Evolutionary conservation across 2,329 filamentous ascomycete genomes (phyloP).

Genomic region (Capronia coronata): DNA sequence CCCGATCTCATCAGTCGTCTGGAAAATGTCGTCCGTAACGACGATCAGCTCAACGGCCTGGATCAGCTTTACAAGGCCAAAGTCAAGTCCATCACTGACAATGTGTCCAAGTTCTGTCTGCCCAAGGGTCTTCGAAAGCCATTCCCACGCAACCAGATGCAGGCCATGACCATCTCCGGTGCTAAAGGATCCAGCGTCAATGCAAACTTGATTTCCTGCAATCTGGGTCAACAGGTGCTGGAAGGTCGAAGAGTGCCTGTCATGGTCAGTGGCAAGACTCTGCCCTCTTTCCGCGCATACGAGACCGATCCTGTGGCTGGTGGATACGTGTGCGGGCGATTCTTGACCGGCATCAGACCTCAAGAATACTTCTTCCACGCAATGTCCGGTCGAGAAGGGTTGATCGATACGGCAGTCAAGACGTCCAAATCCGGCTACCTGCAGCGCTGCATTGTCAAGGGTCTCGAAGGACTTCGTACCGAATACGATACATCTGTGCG

Average conservation of each 20-base stretch:
- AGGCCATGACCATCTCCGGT: slow-evolving; percentile 94
- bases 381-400: slow-evolving; percentile 96
- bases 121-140: slow-evolving; percentile 78
- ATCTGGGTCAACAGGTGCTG: slow-evolving; percentile 90
- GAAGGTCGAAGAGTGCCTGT: slow-evolving; percentile 90
- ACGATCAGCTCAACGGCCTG: slow-evolving; percentile 82
- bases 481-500: slow-evolving; percentile 92
- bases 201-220: slow-evolving; percentile 94
- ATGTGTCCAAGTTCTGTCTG: slow-evolving; percentile 71
- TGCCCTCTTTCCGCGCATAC: slow-evolving; percentile 89
- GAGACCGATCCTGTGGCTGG: slow-evolving; percentile 84
- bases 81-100: slow-evolving; percentile 64
- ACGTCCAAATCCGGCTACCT: slow-evolving; percentile 95
- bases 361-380: slow-evolving; percentile 99
- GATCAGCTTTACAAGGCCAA: slow-evolving; percentile 76
- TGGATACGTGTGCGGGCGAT: slow-evolving; percentile 90
- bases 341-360: slow-evolving; percentile 93
- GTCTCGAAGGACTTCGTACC: slow-evolving; percentile 89
- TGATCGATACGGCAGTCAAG: slow-evolving; percentile 98
- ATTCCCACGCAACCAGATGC: slow-evolving; percentile 97
- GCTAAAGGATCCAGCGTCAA: slow-evolving; percentile 92
- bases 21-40: slow-evolving; percentile 84
- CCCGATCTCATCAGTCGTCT: slow-evolving; percentile 68
- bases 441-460: slow-evolving; percentile 95
- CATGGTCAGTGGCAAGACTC: slow-evolving; percentile 95